A percentile compares a stretch with the other conserved stretches of the same genome.
Evolutionary conservation across 73 alveolate genomes (phyloP).

Genomic region (Paramecium primaurelia): DNA sequence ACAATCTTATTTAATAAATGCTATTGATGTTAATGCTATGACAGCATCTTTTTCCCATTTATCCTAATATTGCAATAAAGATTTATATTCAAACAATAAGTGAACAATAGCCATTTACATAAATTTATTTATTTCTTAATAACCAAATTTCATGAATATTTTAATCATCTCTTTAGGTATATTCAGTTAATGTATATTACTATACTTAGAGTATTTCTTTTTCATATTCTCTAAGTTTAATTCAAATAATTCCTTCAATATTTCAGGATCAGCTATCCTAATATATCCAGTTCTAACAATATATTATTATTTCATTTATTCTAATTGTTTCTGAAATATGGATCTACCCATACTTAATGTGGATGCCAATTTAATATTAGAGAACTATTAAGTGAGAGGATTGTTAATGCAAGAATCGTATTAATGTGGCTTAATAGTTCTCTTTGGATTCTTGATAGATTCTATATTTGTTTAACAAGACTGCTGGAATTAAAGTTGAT

Average conservation of each 20-base stretch:
- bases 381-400: constrained; percentile 21
- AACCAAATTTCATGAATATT: not conserved
- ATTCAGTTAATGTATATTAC: not conserved
- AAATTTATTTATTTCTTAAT: not conserved
- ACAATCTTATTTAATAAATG: constrained; percentile 17
- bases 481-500: not conserved
- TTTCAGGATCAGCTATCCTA: not conserved
- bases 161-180: constrained; percentile 32
- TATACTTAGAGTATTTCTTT: not conserved
- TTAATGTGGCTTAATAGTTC: not conserved
- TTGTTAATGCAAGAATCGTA: not conserved
- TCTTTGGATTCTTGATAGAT: not conserved
- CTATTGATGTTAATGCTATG: constrained; percentile 15
- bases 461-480: constrained; percentile 53
- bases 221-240: not conserved
- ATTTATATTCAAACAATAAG: constrained; percentile 5
- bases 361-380: constrained; percentile 21
- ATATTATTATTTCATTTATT: not conserved
- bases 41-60: constrained; percentile 40
- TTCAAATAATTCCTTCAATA: not conserved
- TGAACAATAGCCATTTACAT: constrained; percentile 22
- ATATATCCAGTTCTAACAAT: constrained; percentile 28
- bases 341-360: constrained; percentile 5
- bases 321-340: not conserved
- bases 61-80: not conserved